Evolutionary conservation across 805 yeast species (phyloP), one percentile per base, ranked within the genome.

Genomic region (Torulaspora delbrueckii): DNA sequence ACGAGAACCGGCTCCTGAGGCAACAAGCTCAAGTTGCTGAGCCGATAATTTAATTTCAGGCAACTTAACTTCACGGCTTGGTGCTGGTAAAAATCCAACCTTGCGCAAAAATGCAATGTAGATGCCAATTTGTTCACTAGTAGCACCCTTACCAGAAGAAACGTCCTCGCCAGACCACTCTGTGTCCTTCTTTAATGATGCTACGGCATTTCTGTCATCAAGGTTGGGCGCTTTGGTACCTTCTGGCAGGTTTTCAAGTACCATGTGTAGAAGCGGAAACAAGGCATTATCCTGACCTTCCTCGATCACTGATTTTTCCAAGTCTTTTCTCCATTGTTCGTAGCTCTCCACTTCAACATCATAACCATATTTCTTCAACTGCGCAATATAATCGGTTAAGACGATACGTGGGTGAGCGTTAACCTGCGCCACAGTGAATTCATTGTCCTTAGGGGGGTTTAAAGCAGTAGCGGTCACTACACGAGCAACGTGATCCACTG

Each of bases 401-500:
- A 77, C 71, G 48, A 88, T 81, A 64, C 99, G 81, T 49, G 99
- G 99, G 58, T 93, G 98, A 19, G 91, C 95, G 5, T 98, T 93
- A n/a, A 93, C 97, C 37, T 93, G 99, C 1, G 88, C 89, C 34
- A 95, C 99, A 1, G 82, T 70, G 35, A 81, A 68, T 40, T 70
- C 73, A 12, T 70, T 70, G 1, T 57, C 57, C 18, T 67, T 56
- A 19, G 93, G 86, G 23, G 96, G 91, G 58, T 79, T 79, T 51
- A 93, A 73, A 0, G 96, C 84, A 23, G 93, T 70, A 1, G 98
- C 87, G 42, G 82, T 86, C 22, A 83, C 86, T 19, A 89, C 86
- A 38, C 95, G 77, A 1, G 99, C 98, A 54, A 93, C 99, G 60
- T 93, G 99, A 58, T 95, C 97, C 36, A 93, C 99, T 3, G 99